These are phyloP conservation scores for Phytophthora tentaculata DNA, from an alignment of 352 stramenopile species.

Conservation along the genomic window DNA sequence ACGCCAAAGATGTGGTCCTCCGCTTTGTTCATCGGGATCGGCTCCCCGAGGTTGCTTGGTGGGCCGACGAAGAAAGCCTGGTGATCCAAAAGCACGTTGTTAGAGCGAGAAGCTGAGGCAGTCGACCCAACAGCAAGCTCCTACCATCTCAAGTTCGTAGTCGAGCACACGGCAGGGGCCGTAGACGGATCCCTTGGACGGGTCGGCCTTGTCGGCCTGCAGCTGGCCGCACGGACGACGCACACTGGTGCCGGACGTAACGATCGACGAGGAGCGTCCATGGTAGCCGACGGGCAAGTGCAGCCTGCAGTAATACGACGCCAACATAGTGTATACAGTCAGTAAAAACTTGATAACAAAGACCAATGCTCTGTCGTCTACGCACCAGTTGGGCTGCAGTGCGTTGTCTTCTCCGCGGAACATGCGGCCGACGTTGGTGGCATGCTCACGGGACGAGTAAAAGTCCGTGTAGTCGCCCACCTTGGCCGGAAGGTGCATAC, in stretches of 20 bases:
- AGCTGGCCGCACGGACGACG: slow-evolving; percentile 92
- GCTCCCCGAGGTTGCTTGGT: slow-evolving; percentile 88
- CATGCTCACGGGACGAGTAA: slow-evolving; percentile 96
- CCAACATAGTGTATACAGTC: not conserved
- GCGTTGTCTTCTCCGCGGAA: slow-evolving; percentile 95
- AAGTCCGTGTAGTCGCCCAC: slow-evolving; percentile 99
- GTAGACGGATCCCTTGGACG: slow-evolving; percentile 92
- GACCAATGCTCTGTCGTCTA: not conserved
- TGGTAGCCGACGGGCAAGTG: slow-evolving; percentile 98
- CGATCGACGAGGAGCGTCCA: slow-evolving; percentile 93
- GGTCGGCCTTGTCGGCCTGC: slow-evolving; percentile 90
- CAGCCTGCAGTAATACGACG: slow-evolving; percentile 63
- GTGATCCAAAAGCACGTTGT: not conserved
- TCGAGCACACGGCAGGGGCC: slow-evolving; percentile 92
- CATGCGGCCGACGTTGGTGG: slow-evolving; percentile 95
- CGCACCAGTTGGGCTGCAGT: slow-evolving; percentile 95
- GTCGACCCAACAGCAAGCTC: not conserved
- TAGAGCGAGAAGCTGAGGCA: not conserved
- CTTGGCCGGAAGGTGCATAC: slow-evolving; percentile 93
- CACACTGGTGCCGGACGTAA: slow-evolving; percentile 85
- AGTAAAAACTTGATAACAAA: slow-evolving; percentile 1
- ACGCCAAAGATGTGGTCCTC: slow-evolving; percentile 97
- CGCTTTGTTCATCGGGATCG: slow-evolving; percentile 91
- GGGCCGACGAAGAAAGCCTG: slow-evolving; percentile 94
- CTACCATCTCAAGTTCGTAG: slow-evolving; percentile 96